phyloP scores from a whole-genome alignment of 2,329 filamentous ascomycete genomes.

The Xylaria sp. region DNA sequence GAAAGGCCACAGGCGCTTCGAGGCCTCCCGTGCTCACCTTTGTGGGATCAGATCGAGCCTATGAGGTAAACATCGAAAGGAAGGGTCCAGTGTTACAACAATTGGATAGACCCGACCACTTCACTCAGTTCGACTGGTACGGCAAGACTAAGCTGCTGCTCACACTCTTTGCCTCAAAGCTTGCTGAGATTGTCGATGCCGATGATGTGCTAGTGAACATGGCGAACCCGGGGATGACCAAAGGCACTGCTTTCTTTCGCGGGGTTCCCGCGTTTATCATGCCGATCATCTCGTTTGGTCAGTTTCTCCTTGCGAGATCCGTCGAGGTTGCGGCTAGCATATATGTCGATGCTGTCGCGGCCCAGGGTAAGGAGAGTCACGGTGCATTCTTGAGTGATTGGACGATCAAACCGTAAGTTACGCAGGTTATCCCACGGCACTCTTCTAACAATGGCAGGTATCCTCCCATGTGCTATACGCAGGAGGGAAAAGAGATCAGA shows the following conservation, averaged over 20 bases:
- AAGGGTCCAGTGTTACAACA: background rate
- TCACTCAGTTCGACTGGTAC: slow-evolving; percentile 5
- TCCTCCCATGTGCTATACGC: background rate
- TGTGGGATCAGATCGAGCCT: slow-evolving; percentile 9
- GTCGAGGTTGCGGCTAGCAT: slow-evolving; percentile 4
- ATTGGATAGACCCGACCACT: slow-evolving; percentile 1
- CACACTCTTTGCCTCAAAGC: slow-evolving; percentile 9
- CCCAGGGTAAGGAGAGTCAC: slow-evolving; percentile 11
- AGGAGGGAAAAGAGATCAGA: background rate
- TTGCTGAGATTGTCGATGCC: slow-evolving; percentile 9
- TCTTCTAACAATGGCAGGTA: background rate
- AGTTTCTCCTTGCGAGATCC: background rate
- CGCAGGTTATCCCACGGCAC: no score
- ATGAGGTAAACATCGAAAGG: background rate
- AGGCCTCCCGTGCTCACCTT: slow-evolving; percentile 1
- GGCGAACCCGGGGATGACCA: slow-evolving; percentile 10
- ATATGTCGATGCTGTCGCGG: slow-evolving; percentile 12
- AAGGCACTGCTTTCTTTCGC: slow-evolving; percentile 10
- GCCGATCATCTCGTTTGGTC: background rate
- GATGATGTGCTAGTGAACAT: slow-evolving; percentile 18
- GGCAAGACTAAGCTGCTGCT: slow-evolving; percentile 2
- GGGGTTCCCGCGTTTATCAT: background rate
- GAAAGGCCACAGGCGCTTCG: background rate
- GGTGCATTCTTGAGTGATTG: slow-evolving; percentile 7
- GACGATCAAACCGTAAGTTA: slow-evolving; percentile 10